These are phyloP conservation scores for Pichia cactophila DNA, from an alignment of 1,139 yeast genomes.

Conservation along the genomic window DNA sequence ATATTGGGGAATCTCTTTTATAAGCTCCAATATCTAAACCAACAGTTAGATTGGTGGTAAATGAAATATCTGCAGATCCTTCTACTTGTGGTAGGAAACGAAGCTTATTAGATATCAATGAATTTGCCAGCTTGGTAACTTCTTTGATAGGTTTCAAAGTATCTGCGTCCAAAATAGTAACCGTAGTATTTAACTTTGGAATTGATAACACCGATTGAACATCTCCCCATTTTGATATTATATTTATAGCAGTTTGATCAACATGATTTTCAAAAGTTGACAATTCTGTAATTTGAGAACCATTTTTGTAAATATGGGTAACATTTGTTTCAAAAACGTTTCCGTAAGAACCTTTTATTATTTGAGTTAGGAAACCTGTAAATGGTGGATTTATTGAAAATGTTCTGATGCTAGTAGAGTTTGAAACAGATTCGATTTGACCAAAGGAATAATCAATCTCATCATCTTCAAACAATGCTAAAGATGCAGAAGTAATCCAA, in stretches of 20 bases:
- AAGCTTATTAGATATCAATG: constrained; percentile 20
- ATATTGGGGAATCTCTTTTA: constrained; percentile 8
- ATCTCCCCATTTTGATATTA: constrained; percentile 29
- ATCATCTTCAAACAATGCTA: constrained; percentile 52
- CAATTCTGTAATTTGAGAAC: constrained; percentile 22
- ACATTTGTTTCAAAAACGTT: constrained; percentile 31
- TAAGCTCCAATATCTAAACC: constrained; percentile 6
- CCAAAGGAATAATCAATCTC: constrained; percentile 37
- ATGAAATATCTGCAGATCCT: constrained; percentile 17
- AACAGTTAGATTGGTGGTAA: constrained; percentile 20
- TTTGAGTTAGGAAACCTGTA: constrained; percentile 32
- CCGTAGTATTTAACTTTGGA: constrained; percentile 20
- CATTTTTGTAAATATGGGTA: constrained; percentile 32
- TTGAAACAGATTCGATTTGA: constrained; percentile 27
- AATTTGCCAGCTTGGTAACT: constrained; percentile 13
- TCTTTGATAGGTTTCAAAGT: constrained; percentile 12
- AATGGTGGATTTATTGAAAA: constrained; percentile 31
- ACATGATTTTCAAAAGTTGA: constrained; percentile 25
- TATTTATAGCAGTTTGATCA: constrained; percentile 31
- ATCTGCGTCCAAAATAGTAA: constrained; percentile 16
- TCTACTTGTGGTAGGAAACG: constrained; percentile 13
- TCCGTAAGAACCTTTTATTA: constrained; percentile 31
- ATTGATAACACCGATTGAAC: constrained; percentile 27
- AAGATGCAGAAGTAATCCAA: constrained; percentile 67
- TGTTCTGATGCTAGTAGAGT: constrained; percentile 22